Conservation (phyloP, 345 rosid species). For the Turritis glabra region DNA sequence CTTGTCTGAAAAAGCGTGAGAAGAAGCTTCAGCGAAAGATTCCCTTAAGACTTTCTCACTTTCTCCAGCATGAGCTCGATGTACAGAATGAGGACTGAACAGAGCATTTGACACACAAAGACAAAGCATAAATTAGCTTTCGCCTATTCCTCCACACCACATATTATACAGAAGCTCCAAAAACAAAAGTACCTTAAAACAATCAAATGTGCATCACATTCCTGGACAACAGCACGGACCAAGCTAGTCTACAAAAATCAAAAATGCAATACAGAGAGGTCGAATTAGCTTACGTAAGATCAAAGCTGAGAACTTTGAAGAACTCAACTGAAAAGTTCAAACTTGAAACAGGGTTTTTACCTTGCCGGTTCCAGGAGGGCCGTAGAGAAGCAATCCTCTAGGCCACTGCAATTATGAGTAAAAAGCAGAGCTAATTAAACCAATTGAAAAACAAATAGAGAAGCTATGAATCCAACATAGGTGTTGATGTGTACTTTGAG, state of each 20-base stretch:
- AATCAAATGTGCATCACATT: conserved; percentile 76
- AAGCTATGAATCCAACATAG: background rate
- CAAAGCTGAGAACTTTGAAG: conserved; percentile 3
- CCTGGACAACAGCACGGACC: conserved; percentile 87
- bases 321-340: background rate
- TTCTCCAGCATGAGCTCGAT: conserved; percentile 84
- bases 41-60: conserved; percentile 79
- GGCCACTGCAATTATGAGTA: conserved; percentile 62
- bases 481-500: conserved; percentile 51
- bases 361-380: conserved; percentile 98
- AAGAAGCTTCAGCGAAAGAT: conserved; percentile 73
- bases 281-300: background rate
- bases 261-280: background rate
- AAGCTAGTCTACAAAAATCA: conserved; percentile 64
- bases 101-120: conserved; percentile 22
- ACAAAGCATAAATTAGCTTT: conserved; percentile 14
- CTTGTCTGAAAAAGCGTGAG: conserved; percentile 58
- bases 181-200: conserved; percentile 63
- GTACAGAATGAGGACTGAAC: conserved; percentile 76
- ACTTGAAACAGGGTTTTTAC: conserved; percentile 41
- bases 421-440: background rate
- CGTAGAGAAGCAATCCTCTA: conserved; percentile 79
- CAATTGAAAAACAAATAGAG: background rate
- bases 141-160: background rate
- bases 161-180: background rate